Evolutionary conservation across 202 grass and related monocot species (phyloP).

Genomic region (Panicum virgatum): DNA sequence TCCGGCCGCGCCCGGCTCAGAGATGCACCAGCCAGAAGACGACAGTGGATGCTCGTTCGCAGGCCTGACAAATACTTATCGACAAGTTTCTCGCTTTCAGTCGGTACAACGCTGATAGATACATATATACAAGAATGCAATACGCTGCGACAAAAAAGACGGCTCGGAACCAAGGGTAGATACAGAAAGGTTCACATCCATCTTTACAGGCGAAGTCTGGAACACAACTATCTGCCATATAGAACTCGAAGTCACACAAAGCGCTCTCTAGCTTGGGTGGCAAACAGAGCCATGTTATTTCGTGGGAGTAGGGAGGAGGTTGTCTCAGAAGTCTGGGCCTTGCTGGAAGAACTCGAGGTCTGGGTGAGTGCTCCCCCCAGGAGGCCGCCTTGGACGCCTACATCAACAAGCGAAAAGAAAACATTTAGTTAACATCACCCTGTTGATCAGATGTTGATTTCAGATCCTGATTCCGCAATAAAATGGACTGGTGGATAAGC

Average conservation of each 20-base stretch:
- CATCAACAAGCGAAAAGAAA: background rate
- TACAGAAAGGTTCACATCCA: background rate
- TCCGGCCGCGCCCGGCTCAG: background rate
- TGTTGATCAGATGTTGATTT: background rate
- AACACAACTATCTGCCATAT: background rate
- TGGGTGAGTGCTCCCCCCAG: conserved; percentile 56
- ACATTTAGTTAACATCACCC: background rate
- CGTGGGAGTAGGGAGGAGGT: background rate
- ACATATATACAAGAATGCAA: conserved; percentile 11
- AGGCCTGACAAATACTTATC: background rate
- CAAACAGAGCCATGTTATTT: conserved; percentile 25
- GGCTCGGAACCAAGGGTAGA: background rate
- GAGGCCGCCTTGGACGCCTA: conserved; percentile 54
- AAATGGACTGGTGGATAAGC: background rate
- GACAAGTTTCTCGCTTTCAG: background rate
- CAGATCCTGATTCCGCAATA: background rate
- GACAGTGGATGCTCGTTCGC: background rate
- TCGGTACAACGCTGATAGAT: background rate
- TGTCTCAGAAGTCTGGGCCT: conserved; percentile 48
- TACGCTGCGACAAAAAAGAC: background rate
- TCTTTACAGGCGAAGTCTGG: conserved; percentile 12
- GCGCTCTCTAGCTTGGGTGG: background rate
- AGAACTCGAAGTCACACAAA: background rate
- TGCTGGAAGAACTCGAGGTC: conserved; percentile 80
- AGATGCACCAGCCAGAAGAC: conserved; percentile 18